Percentiles rank a stretch among this genome's conserved stretches.
phyloP scores from a whole-genome alignment of 345 rosid species.

The Erysimum cheiranthoides region DNA sequence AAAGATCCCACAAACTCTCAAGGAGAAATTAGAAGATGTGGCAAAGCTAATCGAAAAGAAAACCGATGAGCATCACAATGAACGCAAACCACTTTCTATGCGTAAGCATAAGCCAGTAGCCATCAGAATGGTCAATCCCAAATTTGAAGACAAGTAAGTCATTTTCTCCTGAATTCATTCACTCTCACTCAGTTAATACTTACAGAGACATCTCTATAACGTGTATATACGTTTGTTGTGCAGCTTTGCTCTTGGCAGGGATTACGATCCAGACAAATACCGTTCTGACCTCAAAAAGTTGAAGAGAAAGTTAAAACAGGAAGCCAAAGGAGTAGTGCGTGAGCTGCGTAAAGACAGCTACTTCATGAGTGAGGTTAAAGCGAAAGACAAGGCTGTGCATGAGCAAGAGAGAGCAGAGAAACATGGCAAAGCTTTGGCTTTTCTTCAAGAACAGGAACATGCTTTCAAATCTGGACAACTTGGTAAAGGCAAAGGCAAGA shows the following conservation, averaged over 20 bases:
- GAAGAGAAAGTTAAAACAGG: constrained; percentile 60
- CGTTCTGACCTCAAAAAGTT: constrained; percentile 71
- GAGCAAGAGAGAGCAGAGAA: constrained; percentile 75
- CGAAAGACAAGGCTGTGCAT: constrained; percentile 55
- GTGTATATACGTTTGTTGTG: constrained; percentile 45
- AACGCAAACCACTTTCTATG: constrained; percentile 79
- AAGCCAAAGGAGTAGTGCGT: constrained; percentile 76
- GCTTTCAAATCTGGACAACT: constrained; percentile 88
- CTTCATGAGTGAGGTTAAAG: constrained; percentile 55
- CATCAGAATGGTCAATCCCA: constrained; percentile 71
- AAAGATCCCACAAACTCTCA: constrained; percentile 58
- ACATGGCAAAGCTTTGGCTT: constrained; percentile 72
- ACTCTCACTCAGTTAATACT: constrained; percentile 12
- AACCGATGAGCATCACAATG: constrained; percentile 50
- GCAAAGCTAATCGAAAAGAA: constrained; percentile 64
- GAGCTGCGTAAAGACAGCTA: constrained; percentile 81
- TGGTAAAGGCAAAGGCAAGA: constrained; percentile 67
- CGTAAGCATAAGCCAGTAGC: constrained; percentile 80
- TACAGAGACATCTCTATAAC: constrained; percentile 1
- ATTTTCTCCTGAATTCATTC: neutral
- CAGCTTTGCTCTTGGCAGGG: constrained; percentile 89
- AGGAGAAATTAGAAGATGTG: constrained; percentile 55
- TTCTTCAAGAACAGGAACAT: constrained; percentile 92
- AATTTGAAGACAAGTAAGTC: constrained; percentile 78
- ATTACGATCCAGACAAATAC: constrained; percentile 90